Conservation (phyloP, 495 filamentous ascomycete genomes). For the Penicillium egyptiacum region DNA sequence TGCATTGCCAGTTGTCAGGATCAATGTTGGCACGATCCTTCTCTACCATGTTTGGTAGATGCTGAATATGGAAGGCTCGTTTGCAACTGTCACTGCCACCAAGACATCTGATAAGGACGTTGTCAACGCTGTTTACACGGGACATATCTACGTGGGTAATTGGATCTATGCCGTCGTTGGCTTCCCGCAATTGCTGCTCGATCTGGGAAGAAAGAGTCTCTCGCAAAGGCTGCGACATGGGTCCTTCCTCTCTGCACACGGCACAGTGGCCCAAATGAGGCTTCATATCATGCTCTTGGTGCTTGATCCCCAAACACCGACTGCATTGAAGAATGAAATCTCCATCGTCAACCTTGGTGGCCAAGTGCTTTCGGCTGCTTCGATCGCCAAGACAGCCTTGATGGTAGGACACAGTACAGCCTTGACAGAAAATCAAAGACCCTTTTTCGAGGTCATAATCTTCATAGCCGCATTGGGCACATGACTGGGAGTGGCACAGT, state of each 20-base stretch:
- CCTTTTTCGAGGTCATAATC: conserved; percentile 57
- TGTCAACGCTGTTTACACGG: conserved; percentile 70
- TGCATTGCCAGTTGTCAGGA: conserved; percentile 76
- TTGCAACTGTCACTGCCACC: conserved; percentile 52
- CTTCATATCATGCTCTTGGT: conserved; percentile 63
- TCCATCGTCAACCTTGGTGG: conserved; percentile 79
- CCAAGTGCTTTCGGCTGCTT: conserved; percentile 74
- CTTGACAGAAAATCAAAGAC: conserved; percentile 80
- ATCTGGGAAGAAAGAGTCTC: conserved; percentile 67
- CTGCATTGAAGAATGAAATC: conserved; percentile 88
- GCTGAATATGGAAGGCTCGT: conserved; percentile 78
- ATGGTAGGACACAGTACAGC: conserved; percentile 82
- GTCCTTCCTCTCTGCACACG: conserved; percentile 59
- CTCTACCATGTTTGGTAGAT: conserved; percentile 50
- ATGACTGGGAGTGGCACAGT: conserved; percentile 63
- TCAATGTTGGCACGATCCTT: conserved; percentile 44
- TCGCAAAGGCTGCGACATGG: conserved; percentile 67
- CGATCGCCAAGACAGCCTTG: conserved; percentile 77
- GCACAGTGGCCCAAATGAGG: conserved; percentile 72
- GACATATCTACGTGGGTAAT: conserved; percentile 58
- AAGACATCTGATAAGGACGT: conserved; percentile 79
- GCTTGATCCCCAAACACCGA: conserved; percentile 68
- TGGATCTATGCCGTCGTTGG: conserved; percentile 77
- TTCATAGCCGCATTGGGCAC: conserved; percentile 65
- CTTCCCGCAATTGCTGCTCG: conserved; percentile 76